These are phyloP conservation scores for Rhizopus arrhizus DNA, from an alignment of 371 early-diverging fungal genomes.

Conservation along the genomic window DNA sequence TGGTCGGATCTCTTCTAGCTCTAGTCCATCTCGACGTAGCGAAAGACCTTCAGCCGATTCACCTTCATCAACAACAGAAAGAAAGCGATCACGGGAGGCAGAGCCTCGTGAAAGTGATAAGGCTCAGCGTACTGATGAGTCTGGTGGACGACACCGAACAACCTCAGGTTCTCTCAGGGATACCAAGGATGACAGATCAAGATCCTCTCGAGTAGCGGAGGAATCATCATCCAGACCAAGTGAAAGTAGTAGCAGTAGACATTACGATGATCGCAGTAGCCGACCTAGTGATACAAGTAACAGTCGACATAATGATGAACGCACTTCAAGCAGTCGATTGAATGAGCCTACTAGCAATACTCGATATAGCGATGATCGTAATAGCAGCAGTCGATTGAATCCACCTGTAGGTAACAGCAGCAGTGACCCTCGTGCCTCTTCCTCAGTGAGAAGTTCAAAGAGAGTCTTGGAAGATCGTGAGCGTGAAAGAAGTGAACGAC, in stretches of 20 bases:
- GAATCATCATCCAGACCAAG: not conserved
- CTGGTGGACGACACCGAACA: conserved; percentile 15
- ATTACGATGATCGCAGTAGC: not conserved
- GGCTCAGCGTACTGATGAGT: conserved; percentile 1
- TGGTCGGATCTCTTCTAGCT: not conserved
- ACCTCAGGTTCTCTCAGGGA: conserved; percentile 15
- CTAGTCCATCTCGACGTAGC: conserved; percentile 11
- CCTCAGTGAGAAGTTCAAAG: conserved; percentile 13
- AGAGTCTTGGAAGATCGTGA: conserved; percentile 8
- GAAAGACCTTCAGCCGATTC: not conserved
- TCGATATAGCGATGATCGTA: not conserved
- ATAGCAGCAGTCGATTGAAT: not conserved
- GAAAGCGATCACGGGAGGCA: conserved; percentile 18
- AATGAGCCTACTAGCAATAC: not conserved
- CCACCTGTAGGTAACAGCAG: not conserved
- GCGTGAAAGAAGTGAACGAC: conserved; percentile 15
- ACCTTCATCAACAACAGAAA: conserved; percentile 1
- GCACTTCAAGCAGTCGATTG: not conserved
- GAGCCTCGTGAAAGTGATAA: conserved; percentile 14
- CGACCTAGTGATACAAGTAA: not conserved
- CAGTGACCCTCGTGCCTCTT: not conserved
- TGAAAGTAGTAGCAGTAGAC: not conserved
- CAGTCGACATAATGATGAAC: not conserved
- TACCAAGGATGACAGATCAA: conserved; percentile 2
- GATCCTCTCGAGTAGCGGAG: not conserved